Evolutionary conservation across 2,329 filamentous ascomycete genomes (phyloP).

Genomic region (Cordyceps javanica): DNA sequence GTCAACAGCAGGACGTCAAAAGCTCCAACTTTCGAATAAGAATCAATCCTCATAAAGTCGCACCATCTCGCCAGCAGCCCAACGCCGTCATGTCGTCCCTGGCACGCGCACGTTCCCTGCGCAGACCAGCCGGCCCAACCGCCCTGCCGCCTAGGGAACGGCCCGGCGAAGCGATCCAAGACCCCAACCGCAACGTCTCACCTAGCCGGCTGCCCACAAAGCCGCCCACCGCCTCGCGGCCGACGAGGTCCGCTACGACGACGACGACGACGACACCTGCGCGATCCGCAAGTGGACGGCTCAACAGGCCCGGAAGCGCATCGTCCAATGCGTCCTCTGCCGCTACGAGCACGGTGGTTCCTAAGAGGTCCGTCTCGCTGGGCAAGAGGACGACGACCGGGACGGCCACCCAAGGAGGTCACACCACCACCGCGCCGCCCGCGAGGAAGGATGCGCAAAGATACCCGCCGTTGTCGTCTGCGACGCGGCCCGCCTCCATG

Average conservation of each 20-base stretch:
- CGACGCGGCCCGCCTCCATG: conserved; percentile 7
- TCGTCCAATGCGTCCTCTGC: neutral
- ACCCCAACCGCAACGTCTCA: conserved; percentile 31
- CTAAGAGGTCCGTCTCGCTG: conserved; percentile 19
- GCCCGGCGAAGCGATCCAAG: conserved; percentile 9
- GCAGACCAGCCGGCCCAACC: conserved; percentile 30
- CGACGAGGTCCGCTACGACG: conserved; percentile 21
- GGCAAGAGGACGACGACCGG: conserved; percentile 12
- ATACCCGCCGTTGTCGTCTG: conserved; percentile 29
- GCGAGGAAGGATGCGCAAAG: conserved; percentile 21
- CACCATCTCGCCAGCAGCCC: neutral
- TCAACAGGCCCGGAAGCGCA: neutral
- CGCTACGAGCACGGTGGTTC: neutral
- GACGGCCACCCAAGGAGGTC: neutral
- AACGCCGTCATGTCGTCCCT: conserved; percentile 35
- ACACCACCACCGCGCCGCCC: conserved; percentile 14
- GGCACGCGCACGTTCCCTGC: conserved; percentile 42
- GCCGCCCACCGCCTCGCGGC: conserved; percentile 28
- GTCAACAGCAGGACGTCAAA: neutral
- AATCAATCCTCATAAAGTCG: neutral
- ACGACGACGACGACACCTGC: conserved; percentile 25
- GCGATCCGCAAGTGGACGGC: conserved; percentile 13
- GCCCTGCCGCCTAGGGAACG: conserved; percentile 10
- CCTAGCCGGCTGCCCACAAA: conserved; percentile 47
- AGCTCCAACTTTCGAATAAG: neutral